These are phyloP conservation scores for Prototheca cutis DNA, from an alignment of 163 green algal species.

Conservation along the genomic window DNA sequence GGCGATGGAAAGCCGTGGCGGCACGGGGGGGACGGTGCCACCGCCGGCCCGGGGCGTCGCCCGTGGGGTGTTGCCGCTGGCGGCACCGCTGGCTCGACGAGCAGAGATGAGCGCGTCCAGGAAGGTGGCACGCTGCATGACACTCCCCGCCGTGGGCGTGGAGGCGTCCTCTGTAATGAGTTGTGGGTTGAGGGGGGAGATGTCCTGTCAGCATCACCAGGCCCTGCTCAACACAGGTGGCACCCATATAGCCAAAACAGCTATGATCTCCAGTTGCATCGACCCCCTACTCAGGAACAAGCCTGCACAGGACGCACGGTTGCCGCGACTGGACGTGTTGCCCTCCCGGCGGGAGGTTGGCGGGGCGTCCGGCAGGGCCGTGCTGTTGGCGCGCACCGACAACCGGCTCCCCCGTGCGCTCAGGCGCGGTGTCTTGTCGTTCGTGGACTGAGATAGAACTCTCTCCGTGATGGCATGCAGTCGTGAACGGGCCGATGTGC, in stretches of 20 bases:
- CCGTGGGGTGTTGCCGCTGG: background rate
- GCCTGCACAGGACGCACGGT: background rate
- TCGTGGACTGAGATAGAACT: background rate
- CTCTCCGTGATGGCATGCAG: conserved; percentile 1
- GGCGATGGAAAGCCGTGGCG: background rate
- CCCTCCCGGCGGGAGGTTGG: conserved; percentile 1
- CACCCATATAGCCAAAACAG: too few species aligned
- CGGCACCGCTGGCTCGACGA: background rate
- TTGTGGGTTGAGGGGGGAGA: background rate
- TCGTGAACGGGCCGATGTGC: background rate
- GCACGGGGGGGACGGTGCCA: too few species aligned
- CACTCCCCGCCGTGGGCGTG: background rate
- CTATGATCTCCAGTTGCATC: too few species aligned
- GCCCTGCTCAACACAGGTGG: too few species aligned
- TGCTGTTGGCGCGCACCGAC: background rate
- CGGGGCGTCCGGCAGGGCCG: background rate
- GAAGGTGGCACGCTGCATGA: conserved; percentile 1
- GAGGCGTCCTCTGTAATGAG: background rate
- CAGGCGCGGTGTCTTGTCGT: background rate
- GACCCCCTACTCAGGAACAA: too few species aligned
- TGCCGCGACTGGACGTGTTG: background rate
- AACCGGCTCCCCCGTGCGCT: background rate
- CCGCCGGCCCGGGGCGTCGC: background rate
- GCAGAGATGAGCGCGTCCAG: background rate
- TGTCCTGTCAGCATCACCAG: too few species aligned